phyloP scores from a whole-genome alignment of 1,284 basidiomycete genomes.

The Phenoliferia sp. region DNA sequence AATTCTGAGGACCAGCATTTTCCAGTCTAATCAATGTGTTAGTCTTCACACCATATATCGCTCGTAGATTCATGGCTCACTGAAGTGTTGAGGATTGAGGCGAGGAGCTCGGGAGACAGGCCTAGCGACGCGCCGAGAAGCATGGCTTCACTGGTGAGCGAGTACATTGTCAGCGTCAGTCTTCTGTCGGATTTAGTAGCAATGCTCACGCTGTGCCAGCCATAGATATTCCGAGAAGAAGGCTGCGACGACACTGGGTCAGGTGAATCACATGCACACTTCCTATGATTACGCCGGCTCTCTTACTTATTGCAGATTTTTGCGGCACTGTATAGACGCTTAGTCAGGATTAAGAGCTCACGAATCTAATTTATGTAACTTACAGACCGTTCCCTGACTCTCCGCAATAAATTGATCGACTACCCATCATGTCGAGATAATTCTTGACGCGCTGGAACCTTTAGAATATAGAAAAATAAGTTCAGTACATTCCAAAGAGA shows the following conservation, averaged over 20 bases:
- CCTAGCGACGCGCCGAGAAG: conserved; percentile 72
- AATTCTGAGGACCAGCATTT: conserved; percentile 74
- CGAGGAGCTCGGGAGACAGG: conserved; percentile 65
- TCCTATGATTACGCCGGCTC: not conserved
- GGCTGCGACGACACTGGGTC: conserved; percentile 5
- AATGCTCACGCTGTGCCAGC: conserved; percentile 33
- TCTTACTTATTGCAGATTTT: conserved; percentile 76
- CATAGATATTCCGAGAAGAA: conserved; percentile 38
- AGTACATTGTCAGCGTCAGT: not conserved
- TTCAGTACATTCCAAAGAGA: not conserved
- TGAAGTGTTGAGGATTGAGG: conserved; percentile 74
- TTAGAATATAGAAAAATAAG: not conserved
- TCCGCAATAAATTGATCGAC: conserved; percentile 75
- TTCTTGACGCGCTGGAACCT: conserved; percentile 55
- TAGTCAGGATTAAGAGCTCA: not conserved
- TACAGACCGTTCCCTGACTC: conserved; percentile 67
- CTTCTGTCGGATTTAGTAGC: not conserved
- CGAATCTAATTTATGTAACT: not conserved
- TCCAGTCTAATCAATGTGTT: conserved; percentile 33
- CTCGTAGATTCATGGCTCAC: conserved; percentile 50
- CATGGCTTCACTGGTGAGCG: conserved; percentile 63
- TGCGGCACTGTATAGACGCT: conserved; percentile 49
- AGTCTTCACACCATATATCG: not conserved
- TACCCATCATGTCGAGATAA: conserved; percentile 61
- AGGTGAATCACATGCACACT: not conserved